phyloP scores from a whole-genome alignment of 805 yeast species.

The Candida sithepensis region DNA sequence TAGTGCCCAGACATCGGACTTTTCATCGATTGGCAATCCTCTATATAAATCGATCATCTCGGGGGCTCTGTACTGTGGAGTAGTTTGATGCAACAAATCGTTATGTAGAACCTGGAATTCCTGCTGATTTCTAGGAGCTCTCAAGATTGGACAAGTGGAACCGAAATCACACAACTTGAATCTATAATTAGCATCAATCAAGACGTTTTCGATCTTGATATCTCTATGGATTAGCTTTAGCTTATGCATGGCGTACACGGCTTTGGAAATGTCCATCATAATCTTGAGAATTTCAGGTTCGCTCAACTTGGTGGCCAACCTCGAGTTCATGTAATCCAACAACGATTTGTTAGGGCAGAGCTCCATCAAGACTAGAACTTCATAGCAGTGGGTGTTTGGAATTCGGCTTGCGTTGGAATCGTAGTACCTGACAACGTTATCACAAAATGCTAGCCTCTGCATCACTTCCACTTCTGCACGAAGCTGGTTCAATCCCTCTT shows the following conservation, averaged over 20 bases:
- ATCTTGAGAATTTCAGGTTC: constrained; percentile 79
- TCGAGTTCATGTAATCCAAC: constrained; percentile 85
- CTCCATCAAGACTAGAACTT: constrained; percentile 90
- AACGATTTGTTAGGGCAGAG: constrained; percentile 84
- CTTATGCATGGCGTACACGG: constrained; percentile 82
- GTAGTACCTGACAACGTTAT: constrained; percentile 62
- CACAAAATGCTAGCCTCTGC: constrained; percentile 55
- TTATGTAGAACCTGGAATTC: constrained; percentile 76
- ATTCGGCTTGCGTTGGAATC: constrained; percentile 74
- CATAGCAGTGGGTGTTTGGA: constrained; percentile 51
- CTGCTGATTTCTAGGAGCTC: constrained; percentile 71
- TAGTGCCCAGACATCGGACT: constrained; percentile 94
- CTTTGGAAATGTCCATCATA: constrained; percentile 76
- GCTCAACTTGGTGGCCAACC: constrained; percentile 71
- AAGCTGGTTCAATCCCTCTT: constrained; percentile 59
- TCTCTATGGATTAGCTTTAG: constrained; percentile 83
- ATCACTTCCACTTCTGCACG: constrained; percentile 78
- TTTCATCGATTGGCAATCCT: constrained; percentile 83
- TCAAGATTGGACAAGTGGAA: constrained; percentile 66
- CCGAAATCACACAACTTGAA: constrained; percentile 95
- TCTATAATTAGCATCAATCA: constrained; percentile 63
- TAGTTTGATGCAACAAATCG: constrained; percentile 85
- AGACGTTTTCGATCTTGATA: constrained; percentile 89
- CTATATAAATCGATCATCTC: constrained; percentile 91
- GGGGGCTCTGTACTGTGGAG: constrained; percentile 94